Conservation (phyloP, 495 filamentous ascomycete genomes). For the Aspergillus egyptiacus region DNA sequence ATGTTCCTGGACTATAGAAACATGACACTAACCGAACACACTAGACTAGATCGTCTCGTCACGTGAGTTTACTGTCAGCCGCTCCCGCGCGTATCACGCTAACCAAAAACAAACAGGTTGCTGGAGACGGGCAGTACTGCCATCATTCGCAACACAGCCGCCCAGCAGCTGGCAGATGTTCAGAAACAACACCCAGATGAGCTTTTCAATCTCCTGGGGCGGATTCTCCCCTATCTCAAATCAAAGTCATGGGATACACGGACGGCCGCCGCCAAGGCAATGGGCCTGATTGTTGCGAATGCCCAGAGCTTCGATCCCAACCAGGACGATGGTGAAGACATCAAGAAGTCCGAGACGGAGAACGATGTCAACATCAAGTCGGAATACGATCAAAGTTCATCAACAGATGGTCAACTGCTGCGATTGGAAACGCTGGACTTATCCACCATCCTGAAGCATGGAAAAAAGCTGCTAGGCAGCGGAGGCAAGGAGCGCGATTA, state of each 20-base stretch:
- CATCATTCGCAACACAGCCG: constrained; percentile 91
- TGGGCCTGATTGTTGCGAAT: constrained; percentile 87
- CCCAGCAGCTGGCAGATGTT: constrained; percentile 92
- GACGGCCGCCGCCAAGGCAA: constrained; percentile 82
- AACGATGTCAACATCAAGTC: constrained; percentile 45
- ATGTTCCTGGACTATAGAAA: constrained; percentile 14
- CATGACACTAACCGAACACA: constrained; percentile 32
- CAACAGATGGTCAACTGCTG: constrained; percentile 51
- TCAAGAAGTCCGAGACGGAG: constrained; percentile 51
- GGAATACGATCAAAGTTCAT: constrained; percentile 29
- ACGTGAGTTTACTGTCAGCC: constrained; percentile 60
- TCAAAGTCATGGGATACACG: constrained; percentile 96
- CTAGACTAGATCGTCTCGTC: constrained; percentile 84
- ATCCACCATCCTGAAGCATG: constrained; percentile 68
- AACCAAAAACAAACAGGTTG: constrained; percentile 52
- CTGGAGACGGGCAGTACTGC: constrained; percentile 94
- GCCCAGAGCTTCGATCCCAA: constrained; percentile 87
- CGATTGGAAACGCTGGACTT: constrained; percentile 72
- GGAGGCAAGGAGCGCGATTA: constrained; percentile 79
- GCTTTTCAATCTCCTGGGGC: constrained; percentile 91
- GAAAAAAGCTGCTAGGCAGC: constrained; percentile 74
- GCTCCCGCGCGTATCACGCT: constrained; percentile 17
- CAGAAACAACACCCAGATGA: constrained; percentile 97
- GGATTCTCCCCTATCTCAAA: constrained; percentile 85
- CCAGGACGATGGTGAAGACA: constrained; percentile 47